Evolutionary conservation across 805 yeast genomes (phyloP), one percentile per base, ranked within the genome.

Genomic region (Yamadazyma phyllophila): DNA sequence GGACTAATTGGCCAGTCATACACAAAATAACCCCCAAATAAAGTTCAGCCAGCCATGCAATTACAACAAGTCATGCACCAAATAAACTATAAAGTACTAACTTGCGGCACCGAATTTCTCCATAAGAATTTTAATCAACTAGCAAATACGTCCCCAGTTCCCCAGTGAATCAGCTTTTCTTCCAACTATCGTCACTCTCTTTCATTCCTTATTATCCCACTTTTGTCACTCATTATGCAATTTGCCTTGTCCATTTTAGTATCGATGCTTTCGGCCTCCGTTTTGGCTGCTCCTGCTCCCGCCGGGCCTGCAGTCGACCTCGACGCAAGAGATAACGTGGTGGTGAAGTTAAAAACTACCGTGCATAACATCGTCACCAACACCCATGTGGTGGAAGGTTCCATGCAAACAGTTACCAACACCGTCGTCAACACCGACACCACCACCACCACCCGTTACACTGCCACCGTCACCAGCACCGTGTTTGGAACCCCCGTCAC

Each of bases 381-480:
- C 50, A 53, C 59, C 35, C 59, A 64, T 31, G 56, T 63, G 7
- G 71, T 68, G 4, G 50, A 60, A 32, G 73, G 67, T 16, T 49
- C 57, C 14, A 54, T 58, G 27, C 48, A 59, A 2, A 68, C 73
- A 14, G 35, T 46, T 15, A 66, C 73, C 15, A 57, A 67, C 47
- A 45, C 57, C 39, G 47, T 56, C 20, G 53, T 62, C 29, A 56
- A 59, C 41, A 67, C 73, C 16, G 52, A 62, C 15, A 67, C 71
- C 13, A 55, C 62, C 33, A 71, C 76, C 14, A 58, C 63, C 20
- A 71, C 76, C 17, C 58, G 61, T 26, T 71, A 69, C 54, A 71
- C 76, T 35, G 74, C 74, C 13, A 71, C 77, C 7, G 70, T 65
- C 33, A 71, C 76, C 4, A 62, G 67, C 2, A 69, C 74, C 13